Conservation (phyloP, 2,329 filamentous ascomycete species). For the Claviceps humidiphila region DNA sequence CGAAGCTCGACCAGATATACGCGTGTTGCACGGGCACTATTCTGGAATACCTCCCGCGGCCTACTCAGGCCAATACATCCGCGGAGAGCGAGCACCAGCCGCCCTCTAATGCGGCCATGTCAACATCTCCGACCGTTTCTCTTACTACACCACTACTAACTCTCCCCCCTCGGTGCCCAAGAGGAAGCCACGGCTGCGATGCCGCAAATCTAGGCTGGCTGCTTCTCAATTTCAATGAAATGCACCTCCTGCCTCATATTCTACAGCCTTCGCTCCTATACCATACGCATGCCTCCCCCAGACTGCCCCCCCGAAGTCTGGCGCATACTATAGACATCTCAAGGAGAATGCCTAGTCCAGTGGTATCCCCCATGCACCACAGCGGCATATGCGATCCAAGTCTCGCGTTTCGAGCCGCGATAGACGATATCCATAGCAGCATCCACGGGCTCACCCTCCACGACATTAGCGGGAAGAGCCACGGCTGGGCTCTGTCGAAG, state of each 20-base stretch:
- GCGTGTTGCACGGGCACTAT: slow-evolving; percentile 30
- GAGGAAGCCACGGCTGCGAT: slow-evolving; percentile 36
- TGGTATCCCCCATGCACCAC: slow-evolving; percentile 26
- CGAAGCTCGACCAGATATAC: slow-evolving; percentile 37
- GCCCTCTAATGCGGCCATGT: slow-evolving; percentile 10
- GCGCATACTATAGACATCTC: slow-evolving; percentile 31
- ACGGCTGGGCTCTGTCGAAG: slow-evolving; percentile 36
- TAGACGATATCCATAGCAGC: slow-evolving; percentile 39
- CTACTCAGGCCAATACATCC: slow-evolving; percentile 11
- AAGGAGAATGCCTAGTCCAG: slow-evolving; percentile 29
- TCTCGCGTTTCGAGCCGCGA: slow-evolving; percentile 30
- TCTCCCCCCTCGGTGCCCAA: slow-evolving; percentile 32
- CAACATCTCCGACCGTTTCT: slow-evolving; percentile 4
- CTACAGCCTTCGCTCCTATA: slow-evolving; percentile 18
- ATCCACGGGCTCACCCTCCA: slow-evolving; percentile 34
- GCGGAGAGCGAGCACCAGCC: slow-evolving; percentile 10
- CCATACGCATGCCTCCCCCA: background rate
- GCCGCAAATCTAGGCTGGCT: slow-evolving; percentile 40
- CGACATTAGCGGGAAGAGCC: slow-evolving; percentile 33
- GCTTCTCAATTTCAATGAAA: slow-evolving; percentile 36
- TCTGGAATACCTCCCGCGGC: slow-evolving; percentile 30
- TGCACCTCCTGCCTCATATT: slow-evolving; percentile 29
- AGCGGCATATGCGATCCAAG: slow-evolving; percentile 36
- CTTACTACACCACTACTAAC: slow-evolving; percentile 16
- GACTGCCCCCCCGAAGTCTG: slow-evolving; percentile 25